A percentile compares a stretch with the other conserved stretches of the same genome.
These are phyloP conservation scores for Cyanodermella asteris DNA, from an alignment of 2,329 filamentous ascomycete genomes.

Conservation along the genomic window DNA sequence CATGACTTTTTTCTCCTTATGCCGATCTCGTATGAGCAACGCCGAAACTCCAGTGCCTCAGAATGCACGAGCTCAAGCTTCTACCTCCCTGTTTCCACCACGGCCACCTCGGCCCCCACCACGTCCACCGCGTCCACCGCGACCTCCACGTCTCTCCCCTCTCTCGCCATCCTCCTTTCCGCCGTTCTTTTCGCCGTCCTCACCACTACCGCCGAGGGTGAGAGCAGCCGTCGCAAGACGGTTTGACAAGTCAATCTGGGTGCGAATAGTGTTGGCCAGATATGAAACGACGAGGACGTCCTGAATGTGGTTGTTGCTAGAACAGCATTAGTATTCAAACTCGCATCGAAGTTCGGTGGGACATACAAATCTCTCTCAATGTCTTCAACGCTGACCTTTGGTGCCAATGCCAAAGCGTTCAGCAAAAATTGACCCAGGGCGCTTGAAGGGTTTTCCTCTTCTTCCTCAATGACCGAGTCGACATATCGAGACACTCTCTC, in stretches of 20 bases:
- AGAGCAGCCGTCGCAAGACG: slow-evolving; percentile 65
- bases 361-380: slow-evolving; percentile 83
- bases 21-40: no score
- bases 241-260: slow-evolving; percentile 95
- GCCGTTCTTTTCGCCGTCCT: slow-evolving; percentile 10
- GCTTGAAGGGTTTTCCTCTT: slow-evolving; percentile 76
- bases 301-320: slow-evolving; percentile 93
- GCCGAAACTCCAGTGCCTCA: no score
- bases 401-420: slow-evolving; percentile 76
- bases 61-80: no score
- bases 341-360: slow-evolving; percentile 2
- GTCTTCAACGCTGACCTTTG: slow-evolving; percentile 76
- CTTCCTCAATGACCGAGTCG: slow-evolving; percentile 63
- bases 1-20: no score
- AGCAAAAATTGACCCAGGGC: slow-evolving; percentile 87
- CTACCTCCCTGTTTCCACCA: background rate
- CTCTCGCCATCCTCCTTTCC: slow-evolving; percentile 12
- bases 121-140: slow-evolving; percentile 12
- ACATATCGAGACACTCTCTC: slow-evolving; percentile 86
- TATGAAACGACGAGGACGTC: slow-evolving; percentile 97
- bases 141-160: slow-evolving; percentile 19
- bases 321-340: slow-evolving; percentile 13
- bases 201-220: slow-evolving; percentile 27
- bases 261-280: slow-evolving; percentile 94
- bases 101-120: slow-evolving; percentile 5